Percentiles rank a stretch among this genome's conserved stretches.
These are phyloP conservation scores for Flaveria robusta DNA, from an alignment of 129 eudicot genomes.

Conservation along the genomic window DNA sequence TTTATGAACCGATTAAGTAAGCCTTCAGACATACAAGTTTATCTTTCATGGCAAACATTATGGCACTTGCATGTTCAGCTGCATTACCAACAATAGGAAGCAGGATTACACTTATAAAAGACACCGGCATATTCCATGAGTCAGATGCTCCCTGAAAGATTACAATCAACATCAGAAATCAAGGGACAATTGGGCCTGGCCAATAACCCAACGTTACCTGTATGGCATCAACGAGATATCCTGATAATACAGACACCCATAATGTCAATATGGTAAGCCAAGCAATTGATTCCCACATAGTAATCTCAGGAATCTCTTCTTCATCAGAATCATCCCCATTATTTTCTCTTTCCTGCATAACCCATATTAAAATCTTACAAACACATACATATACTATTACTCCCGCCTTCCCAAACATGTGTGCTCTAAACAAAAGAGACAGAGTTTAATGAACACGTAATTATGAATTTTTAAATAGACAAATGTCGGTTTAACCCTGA, in stretches of 20 bases:
- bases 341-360: conserved; percentile 48
- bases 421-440: neutral
- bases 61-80: conserved; percentile 98
- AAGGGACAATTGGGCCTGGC: neutral
- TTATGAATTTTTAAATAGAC: neutral
- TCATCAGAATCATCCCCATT: conserved; percentile 45
- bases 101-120: conserved; percentile 88
- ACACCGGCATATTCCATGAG: conserved; percentile 79
- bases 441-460: neutral
- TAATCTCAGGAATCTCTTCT: conserved; percentile 79
- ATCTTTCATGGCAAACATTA: conserved; percentile 95
- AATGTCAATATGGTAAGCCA: conserved; percentile 85
- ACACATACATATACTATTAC: conserved; percentile 2
- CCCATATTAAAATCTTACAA: neutral
- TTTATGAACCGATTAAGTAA: neutral
- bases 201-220: conserved; percentile 47
- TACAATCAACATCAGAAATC: neutral
- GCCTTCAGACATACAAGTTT: conserved; percentile 66
- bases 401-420: neutral
- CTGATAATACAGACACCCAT: conserved; percentile 88
- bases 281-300: conserved; percentile 75
- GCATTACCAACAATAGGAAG: conserved; percentile 98
- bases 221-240: conserved; percentile 88
- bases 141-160: conserved; percentile 93
- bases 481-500: neutral